Evolutionary conservation across 2,329 filamentous ascomycete genomes (phyloP), one percentile per base, ranked within the genome.

Genomic region (Fusarium tanahbumbuense): DNA sequence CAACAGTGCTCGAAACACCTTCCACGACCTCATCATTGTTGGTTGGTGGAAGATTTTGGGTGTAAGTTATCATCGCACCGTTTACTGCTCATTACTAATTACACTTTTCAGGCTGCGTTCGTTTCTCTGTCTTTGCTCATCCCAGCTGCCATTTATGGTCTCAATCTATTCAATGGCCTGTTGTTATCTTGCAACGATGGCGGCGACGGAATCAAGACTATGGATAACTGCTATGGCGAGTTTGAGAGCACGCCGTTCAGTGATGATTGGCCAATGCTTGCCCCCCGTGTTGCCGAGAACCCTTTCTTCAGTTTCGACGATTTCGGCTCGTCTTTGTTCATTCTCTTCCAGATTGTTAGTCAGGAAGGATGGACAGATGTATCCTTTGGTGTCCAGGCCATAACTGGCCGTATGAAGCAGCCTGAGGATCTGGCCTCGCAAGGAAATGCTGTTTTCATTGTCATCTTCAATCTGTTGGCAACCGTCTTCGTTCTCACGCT

Each of bases 331-430:
- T 92, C 95, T 0, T 85, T 99, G 34, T 98, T 98, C 83, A 97
- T 97, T 67, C 92, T 99, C 64, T 99, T 98, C 83, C 94, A 98
- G 79, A 98, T 99, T 80, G 95, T 98, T 44, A 98, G 95, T 55
- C 96, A 99, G 80, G 97, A 99, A 84, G 96, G 96, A 34, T 99
- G 97, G 96, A 90, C 91, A 13, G 94, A 97, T 78, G 93, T 97
- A n/a, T 93, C 96, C 77, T 94, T 92, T 83, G 87, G 88, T 34
- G 91, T 91, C 2, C 92, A 97, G 82, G 88, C 89, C 32, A 96
- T 98, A 70, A 94, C 91, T 3, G 93, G 92, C 4, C 83, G 84
- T 32, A 92, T 90, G 64, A 84, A 85, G 28, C 96, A 98, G 76
- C 94, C 94, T 1, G 77, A 88, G 54, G 81, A 87, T 32, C 90